Evolutionary conservation across 371 early-diverging fungal genomes (phyloP), one percentile per base, ranked within the genome.

Genomic region (Mortierella sp.): DNA sequence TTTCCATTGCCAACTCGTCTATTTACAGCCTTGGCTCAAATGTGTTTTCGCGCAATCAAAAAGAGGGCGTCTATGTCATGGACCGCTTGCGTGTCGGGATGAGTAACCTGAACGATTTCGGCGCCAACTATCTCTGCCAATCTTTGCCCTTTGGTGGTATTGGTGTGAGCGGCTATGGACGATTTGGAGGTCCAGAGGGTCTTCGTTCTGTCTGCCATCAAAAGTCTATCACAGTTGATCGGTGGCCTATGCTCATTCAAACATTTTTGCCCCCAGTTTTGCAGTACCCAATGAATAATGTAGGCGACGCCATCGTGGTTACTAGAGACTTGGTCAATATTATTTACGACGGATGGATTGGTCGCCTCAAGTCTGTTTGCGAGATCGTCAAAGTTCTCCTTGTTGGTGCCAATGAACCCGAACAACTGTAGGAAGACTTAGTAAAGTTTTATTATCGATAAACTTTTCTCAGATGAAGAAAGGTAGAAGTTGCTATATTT

Each of bases 101-200:
- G 95, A 79, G 90, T 66, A 96, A 96, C 59, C 85, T 95, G 72
- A 96, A 96, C 72, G 96, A 95, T 82, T 96, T 94, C 73, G 96
- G 91, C 22, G 92, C 91, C 72, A 95, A 93, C 66, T 96, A 96
- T 65, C 87, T 96, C 15, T 93, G 94, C 73, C 94, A 94, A 74
- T 86, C 92, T 23, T 81, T 95, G 63, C 95, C 95, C 13, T 95
- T 95, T 84, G 95, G 94, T 42, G 95, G 95, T 65, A 92, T 95
- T 10, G 93, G 93, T 29, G 89, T 87, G 51, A 90, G 90, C 62
- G 95, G 95, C 5, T 92, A 94, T 80, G 95, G 94, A 28, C 89
- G 95, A 28, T 90, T 90, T 66, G 90, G 88, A n/a, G 95, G 95
- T 15, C 76, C 86, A 37, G 95, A 95, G 83, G 95, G 95, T 23